Evolutionary conservation across 805 yeast genomes (phyloP), one percentile per base, ranked within the genome.

Genomic region (Saccharomycopsis amapae): DNA sequence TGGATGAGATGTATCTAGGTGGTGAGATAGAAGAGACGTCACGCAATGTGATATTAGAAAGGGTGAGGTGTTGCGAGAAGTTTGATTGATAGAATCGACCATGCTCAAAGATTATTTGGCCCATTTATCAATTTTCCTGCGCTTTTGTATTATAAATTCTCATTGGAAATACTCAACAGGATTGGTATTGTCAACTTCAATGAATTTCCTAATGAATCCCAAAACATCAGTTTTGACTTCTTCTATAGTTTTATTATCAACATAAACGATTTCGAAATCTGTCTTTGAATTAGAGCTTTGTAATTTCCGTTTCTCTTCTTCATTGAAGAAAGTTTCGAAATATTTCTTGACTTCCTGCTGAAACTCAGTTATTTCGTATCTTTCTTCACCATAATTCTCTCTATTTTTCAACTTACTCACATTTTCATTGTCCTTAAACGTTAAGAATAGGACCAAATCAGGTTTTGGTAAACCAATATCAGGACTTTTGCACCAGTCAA

Each of bases 21-120:
- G 98, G 98, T 10, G 97, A 93, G 61, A 69, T 89, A 10, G 87
- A 84, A 59, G 96, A 88, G 58, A 83, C 88, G 1, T 83, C 86
- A 53, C 86, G 85, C 60, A 71, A 72, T 22, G 72, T 69, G 40
- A 71, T 90, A 4, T 62, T 89, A 46, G 76, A 76, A 18, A 63
- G 96, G 49, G 64, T 90, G 34, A 73, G 74, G 48, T 68, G 73
- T 52, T 65, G 86, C 44, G 95, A 86, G 56, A 66, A 71, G 44
- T 59, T 81, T 46, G 86, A 77, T 43, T 79, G 59, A 60, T n/a
- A 17, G 24, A 12, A 12, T 12, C 15, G 30, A 13, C 10, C 22
- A 12, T 13, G 7, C 34, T 15, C 9, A 2, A 39, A 12, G 42
- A 26, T 34, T 34, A 34, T 15, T 18, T 10, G 38, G 18, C 17